Evolutionary conservation across 306 rosid species (phyloP).

Genomic region (Crotalaria pallida): DNA sequence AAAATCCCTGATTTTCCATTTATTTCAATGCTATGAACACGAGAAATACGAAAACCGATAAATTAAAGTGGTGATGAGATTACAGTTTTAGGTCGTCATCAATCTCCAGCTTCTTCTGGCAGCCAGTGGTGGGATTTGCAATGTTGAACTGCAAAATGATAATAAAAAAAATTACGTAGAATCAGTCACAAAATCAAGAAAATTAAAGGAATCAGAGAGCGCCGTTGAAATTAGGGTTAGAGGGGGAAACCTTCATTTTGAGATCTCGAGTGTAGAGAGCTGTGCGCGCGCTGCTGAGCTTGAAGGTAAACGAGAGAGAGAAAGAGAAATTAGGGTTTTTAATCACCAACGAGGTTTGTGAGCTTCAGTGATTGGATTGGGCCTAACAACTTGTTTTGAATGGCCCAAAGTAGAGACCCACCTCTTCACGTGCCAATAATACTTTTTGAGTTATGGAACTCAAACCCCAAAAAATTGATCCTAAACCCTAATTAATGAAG

Average conservation of each 20-base stretch:
- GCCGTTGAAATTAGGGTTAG: not conserved
- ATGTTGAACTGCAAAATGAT: conserved; percentile 22
- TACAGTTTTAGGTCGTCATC: conserved; percentile 34
- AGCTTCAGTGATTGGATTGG: too few species aligned
- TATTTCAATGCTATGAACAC: not conserved
- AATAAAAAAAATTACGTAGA: not conserved
- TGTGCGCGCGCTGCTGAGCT: not conserved
- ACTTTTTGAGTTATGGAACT: too few species aligned
- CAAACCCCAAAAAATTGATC: too few species aligned
- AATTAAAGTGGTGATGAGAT: not conserved
- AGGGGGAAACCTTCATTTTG: conserved; percentile 30
- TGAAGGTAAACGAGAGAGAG: too few species aligned
- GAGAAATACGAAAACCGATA: not conserved
- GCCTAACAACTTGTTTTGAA: not conserved
- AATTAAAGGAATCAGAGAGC: not conserved
- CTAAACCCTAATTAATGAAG: too few species aligned
- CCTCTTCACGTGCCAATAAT: not conserved
- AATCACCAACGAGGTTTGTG: not conserved
- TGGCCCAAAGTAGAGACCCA: not conserved
- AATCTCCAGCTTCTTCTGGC: conserved; percentile 37
- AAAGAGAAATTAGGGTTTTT: conserved; percentile 23
- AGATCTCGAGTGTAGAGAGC: not conserved
- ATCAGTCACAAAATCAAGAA: not conserved
- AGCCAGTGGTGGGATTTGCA: conserved; percentile 39
- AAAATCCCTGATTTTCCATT: not conserved